Evolutionary conservation across 163 green algal genomes (phyloP), one percentile per base, ranked within the genome.

Genomic region (Chloromonas sp.): DNA sequence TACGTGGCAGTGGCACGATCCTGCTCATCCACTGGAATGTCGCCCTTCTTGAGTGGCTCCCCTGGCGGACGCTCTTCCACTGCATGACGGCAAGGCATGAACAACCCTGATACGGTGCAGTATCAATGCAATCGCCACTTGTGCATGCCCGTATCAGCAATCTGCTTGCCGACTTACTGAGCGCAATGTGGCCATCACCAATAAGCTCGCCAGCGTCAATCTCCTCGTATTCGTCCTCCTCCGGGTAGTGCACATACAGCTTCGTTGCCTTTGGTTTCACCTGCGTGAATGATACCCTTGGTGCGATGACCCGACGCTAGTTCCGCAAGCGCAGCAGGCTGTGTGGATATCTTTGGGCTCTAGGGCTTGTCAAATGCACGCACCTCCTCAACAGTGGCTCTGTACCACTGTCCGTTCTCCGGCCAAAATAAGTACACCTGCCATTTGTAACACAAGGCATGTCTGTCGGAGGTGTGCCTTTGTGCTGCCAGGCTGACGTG

Each of bases 371-470:
- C 13, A 60, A 60, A 70, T 3, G 60, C 60, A 57, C 86, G 60
- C 81, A 92, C 92, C 87, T 93, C 80, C 3, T 94, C 86, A 1
- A 96, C 86, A 0, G 83, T 79, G 8, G 88, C 94, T 11, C 82
- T 66, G 82, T 97, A 97, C 94, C 94, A 97, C 3, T 86, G 81
- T 5, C 87, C 88, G 84, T 96, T 86, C 1, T 94, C 91, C 0
- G 93, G 93, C 94, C 94, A 97, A 2, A 95, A 88, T 2, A 95
- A 85, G 86, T 93, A 91, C 3, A 96, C 86, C 91, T 94, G 87
- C n/a, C 2, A 36, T 36, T 36, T 14, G 74, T n/a, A 58, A 13
- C 74, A 81, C 14, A 81, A 81, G 74, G 14, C 74, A 14, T 14
- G n/a, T 74, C 11, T 11, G 66, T 11, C 66, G 66, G 66, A 74